Conservation (phyloP, 306 rosid genomes). For the Oemleria cerasiformis region DNA sequence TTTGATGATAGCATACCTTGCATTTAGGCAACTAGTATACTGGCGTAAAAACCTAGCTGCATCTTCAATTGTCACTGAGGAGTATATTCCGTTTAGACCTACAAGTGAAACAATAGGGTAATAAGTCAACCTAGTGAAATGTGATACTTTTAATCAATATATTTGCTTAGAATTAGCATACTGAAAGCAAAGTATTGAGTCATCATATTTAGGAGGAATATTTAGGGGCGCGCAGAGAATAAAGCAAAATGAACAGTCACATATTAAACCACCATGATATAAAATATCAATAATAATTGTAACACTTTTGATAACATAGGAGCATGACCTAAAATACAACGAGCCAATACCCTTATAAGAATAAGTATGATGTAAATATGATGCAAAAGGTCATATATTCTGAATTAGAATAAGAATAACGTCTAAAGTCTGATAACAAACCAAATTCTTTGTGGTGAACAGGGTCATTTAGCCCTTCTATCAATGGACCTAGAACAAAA, state of each 20-base stretch:
- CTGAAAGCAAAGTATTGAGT: background rate
- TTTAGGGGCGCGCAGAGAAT: background rate
- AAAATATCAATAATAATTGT: background rate
- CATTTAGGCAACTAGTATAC: slow-evolving; percentile 44
- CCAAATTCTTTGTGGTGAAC: slow-evolving; percentile 93
- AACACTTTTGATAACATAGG: background rate
- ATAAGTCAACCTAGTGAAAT: slow-evolving; percentile 11
- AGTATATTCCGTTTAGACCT: slow-evolving; percentile 82
- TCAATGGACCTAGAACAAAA: slow-evolving; percentile 79
- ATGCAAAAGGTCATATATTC: slow-evolving; percentile 24
- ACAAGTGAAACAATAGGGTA: slow-evolving; percentile 16
- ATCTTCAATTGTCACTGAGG: slow-evolving; percentile 68
- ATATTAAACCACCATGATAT: background rate
- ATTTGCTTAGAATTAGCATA: background rate
- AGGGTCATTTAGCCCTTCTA: slow-evolving; percentile 84
- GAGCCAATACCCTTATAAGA: background rate
- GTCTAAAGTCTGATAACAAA: slow-evolving; percentile 28
- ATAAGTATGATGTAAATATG: background rate
- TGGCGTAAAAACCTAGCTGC: slow-evolving; percentile 60
- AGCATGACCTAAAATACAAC: background rate
- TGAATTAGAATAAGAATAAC: slow-evolving; percentile 19
- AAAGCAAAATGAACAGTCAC: background rate
- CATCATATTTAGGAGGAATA: too few relatives aligned
- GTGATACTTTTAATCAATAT: slow-evolving; percentile 4
- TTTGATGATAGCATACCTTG: slow-evolving; percentile 46